Conservation (phyloP, 108 stramenopile species). For the Bacterosira constricta region DNA sequence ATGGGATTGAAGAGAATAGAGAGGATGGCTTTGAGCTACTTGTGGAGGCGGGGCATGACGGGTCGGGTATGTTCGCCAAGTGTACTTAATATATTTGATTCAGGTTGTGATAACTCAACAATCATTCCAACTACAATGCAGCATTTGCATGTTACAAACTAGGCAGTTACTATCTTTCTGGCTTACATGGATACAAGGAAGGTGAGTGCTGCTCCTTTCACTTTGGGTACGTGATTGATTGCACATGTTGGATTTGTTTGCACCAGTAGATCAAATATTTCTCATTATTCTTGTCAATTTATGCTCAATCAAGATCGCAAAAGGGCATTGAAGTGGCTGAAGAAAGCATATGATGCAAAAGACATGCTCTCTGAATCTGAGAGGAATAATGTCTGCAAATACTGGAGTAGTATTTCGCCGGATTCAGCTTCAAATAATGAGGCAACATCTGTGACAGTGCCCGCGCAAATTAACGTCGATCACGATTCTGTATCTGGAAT, state of each 20-base stretch:
- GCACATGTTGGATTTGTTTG: neutral
- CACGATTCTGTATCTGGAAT: no score
- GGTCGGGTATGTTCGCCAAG: slow-evolving; percentile 17
- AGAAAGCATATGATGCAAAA: neutral
- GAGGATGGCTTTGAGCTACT: slow-evolving; percentile 10
- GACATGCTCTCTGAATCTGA: neutral
- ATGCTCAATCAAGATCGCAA: neutral
- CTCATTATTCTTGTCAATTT: no score
- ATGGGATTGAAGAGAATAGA: slow-evolving; percentile 9
- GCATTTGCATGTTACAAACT: no score
- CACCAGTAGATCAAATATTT: no score
- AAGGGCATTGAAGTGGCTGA: slow-evolving; percentile 8
- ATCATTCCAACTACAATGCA: no score
- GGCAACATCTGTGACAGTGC: no score
- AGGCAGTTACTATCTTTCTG: slow-evolving; percentile 13
- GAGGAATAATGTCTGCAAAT: neutral
- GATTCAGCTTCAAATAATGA: no score
- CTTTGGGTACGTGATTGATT: neutral
- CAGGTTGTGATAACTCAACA: no score
- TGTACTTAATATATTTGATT: no score
- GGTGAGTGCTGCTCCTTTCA: neutral
- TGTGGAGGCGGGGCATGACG: slow-evolving; percentile 15
- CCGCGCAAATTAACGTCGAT: no score
- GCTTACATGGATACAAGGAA: slow-evolving; percentile 20
- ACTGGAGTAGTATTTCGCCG: neutral